Conservation (phyloP, 129 eudicot species). For the Silybum marianum region DNA sequence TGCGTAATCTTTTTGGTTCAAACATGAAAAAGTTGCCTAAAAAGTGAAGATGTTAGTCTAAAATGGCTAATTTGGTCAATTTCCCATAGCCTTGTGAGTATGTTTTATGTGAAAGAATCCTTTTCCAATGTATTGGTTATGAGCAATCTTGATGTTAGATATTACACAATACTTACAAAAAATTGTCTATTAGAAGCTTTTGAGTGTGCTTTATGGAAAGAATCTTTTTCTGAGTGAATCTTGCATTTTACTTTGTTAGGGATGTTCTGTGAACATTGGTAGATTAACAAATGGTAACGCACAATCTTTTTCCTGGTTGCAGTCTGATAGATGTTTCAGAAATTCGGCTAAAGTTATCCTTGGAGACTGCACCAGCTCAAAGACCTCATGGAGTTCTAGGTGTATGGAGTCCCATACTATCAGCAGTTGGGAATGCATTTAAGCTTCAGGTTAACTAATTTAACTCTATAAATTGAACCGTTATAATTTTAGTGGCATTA, state of each 20-base stretch:
- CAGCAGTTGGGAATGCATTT: slow-evolving; percentile 98
- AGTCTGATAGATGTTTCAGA: slow-evolving; percentile 96
- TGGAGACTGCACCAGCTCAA: slow-evolving; percentile 98
- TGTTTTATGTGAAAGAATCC: background rate
- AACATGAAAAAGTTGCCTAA: background rate
- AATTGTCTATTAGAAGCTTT: background rate
- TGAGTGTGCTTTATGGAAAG: background rate
- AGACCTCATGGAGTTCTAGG: slow-evolving; percentile 96
- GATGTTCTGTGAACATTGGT: background rate
- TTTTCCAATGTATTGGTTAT: background rate
- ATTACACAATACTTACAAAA: background rate
- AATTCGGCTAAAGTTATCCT: slow-evolving; percentile 75
- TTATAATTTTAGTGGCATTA: slow-evolving; percentile 17
- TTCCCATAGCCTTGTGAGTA: background rate
- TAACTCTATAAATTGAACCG: background rate
- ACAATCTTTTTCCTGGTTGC: slow-evolving; percentile 29
- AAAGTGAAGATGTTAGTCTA: background rate
- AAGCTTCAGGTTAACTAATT: slow-evolving; percentile 76
- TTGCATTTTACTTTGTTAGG: background rate
- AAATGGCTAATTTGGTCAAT: background rate
- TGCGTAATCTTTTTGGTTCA: background rate
- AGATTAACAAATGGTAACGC: slow-evolving; percentile 2
- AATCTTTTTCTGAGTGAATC: background rate
- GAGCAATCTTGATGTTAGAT: slow-evolving; percentile 12
- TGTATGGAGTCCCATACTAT: slow-evolving; percentile 95